Percentiles rank a stretch among this genome's conserved stretches.
Conservation (phyloP, 805 yeast species). For the Hanseniaspora clermontiae region DNA sequence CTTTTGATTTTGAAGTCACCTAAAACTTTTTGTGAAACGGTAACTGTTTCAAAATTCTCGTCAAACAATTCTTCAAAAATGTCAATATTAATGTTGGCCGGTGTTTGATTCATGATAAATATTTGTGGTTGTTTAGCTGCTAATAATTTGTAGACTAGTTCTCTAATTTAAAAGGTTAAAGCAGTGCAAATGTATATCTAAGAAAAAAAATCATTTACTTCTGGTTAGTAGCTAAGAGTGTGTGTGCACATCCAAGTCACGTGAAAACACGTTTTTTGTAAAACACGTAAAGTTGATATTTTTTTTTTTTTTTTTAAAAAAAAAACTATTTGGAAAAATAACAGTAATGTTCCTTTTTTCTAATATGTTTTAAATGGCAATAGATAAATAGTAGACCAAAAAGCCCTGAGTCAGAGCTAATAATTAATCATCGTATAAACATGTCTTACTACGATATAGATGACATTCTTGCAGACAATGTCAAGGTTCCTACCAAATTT, state of each 20-base stretch:
- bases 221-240: too few species aligned
- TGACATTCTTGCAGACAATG: conserved; percentile 58
- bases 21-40: background rate
- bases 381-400: background rate
- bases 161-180: too few species aligned
- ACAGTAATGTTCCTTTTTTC: too few species aligned
- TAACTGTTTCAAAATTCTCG: background rate
- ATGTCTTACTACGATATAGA: conserved; percentile 60
- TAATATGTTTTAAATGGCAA: background rate
- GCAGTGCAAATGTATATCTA: too few species aligned
- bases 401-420: background rate
- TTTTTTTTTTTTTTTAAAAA: too few species aligned
- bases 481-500: conserved; percentile 68
- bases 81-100: background rate
- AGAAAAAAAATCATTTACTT: too few species aligned
- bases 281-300: too few species aligned
- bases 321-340: too few species aligned
- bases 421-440: conserved; percentile 17
- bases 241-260: too few species aligned
- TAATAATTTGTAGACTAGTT: too few species aligned
- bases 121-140: background rate
- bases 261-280: too few species aligned
- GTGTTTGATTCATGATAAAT: background rate
- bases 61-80: background rate
- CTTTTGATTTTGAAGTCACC: background rate